A percentile compares a stretch with the other conserved stretches of the same genome.
Conservation (phyloP, 768 basidiomycete genomes). For the Suillus fuscotomentosus region DNA sequence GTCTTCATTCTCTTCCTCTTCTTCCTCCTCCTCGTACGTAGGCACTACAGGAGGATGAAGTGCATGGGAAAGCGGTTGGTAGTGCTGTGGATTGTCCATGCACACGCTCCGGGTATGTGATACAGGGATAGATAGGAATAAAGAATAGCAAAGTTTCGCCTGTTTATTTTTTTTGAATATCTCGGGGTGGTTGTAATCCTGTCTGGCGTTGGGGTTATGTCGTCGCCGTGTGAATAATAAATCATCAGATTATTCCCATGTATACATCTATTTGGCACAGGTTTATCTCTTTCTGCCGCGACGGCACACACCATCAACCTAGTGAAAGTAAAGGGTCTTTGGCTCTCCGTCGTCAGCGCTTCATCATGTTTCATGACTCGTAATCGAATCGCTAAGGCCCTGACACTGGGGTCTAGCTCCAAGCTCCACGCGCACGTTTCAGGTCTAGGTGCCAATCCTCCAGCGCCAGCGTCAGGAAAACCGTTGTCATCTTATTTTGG, state of each 20-base stretch:
- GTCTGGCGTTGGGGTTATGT: conserved; percentile 3
- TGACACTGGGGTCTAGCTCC: background rate
- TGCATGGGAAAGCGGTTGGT: conserved; percentile 80
- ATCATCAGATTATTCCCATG: conserved; percentile 3
- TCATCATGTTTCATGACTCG: background rate
- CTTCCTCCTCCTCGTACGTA: conserved; percentile 52
- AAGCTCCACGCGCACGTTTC: background rate
- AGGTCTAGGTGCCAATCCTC: background rate
- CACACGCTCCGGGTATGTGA: conserved; percentile 8
- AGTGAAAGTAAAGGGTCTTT: background rate
- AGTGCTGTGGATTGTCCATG: conserved; percentile 74
- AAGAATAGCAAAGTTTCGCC: conserved; percentile 10
- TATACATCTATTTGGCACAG: conserved; percentile 5
- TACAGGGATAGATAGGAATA: conserved; percentile 5
- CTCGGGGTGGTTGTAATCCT: conserved; percentile 7
- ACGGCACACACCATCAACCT: background rate
- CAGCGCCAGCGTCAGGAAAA: background rate
- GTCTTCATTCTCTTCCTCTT: conserved; percentile 71
- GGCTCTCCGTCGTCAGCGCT: background rate
- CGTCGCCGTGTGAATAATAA: conserved; percentile 7
- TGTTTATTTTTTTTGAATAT: conserved; percentile 8
- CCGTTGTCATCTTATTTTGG: background rate
- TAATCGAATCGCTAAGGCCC: background rate
- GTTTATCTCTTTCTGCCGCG: background rate
- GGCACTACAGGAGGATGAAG: conserved; percentile 52